A percentile compares a stretch with the other conserved stretches of the same genome.
phyloP scores from a whole-genome alignment of 139 green algal species.

The Ettlia oleoabundans region DNA sequence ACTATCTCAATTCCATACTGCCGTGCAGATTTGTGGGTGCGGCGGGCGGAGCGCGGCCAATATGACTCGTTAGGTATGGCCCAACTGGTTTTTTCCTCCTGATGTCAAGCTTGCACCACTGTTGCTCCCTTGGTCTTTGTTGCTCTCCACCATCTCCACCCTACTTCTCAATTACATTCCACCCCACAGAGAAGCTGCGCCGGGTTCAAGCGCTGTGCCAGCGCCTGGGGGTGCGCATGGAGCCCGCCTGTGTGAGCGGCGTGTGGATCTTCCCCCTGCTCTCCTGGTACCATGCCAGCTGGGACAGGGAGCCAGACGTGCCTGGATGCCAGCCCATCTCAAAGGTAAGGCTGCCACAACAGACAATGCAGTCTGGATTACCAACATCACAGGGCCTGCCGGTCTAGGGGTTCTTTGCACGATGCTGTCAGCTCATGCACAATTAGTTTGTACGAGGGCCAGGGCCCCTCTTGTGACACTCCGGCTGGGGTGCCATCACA shows the following conservation, averaged over 20 bases:
- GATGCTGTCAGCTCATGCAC: no score
- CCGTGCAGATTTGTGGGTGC: constrained; percentile 67
- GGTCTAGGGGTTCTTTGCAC: no score
- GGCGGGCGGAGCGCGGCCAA: constrained; percentile 21
- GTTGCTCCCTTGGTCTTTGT: not conserved
- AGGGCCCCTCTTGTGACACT: no score
- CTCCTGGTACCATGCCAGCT: constrained; percentile 54
- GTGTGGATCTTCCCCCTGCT: constrained; percentile 65
- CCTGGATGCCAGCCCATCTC: constrained; percentile 42
- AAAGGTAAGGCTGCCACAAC: constrained; percentile 48
- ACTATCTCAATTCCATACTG: not conserved
- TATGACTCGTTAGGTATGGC: constrained; percentile 49
- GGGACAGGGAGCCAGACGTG: constrained; percentile 62
- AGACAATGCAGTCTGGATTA: no score
- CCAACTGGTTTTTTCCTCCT: no score
- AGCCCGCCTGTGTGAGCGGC: constrained; percentile 51
- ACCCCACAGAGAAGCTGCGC: constrained; percentile 62
- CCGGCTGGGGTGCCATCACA: no score
- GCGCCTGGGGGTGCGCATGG: constrained; percentile 55
- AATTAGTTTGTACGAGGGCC: no score
- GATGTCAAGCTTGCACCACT: not conserved
- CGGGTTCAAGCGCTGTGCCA: constrained; percentile 59
- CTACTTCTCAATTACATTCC: no score
- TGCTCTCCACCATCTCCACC: no score
- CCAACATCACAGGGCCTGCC: no score